These are phyloP conservation scores for Pharus latifolius DNA, from an alignment of 176 grass and related monocot species.

Conservation along the genomic window DNA sequence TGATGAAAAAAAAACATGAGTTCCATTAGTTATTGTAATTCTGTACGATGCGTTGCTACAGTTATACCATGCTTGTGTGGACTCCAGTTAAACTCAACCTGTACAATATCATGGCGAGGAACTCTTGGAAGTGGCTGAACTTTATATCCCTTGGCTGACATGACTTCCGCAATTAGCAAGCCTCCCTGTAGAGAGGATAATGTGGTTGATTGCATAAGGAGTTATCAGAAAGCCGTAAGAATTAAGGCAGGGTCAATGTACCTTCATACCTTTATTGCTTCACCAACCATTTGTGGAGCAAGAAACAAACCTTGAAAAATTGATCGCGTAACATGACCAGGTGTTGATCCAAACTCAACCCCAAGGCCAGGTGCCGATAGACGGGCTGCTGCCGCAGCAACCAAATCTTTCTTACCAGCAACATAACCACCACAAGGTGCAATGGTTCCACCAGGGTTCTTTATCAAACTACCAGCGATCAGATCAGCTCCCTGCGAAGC, in stretches of 20 bases:
- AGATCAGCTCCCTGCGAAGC: conserved; percentile 65
- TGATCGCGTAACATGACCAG: conserved; percentile 73
- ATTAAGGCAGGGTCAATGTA: neutral
- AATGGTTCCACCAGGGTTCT: conserved; percentile 89
- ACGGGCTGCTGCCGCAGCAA: conserved; percentile 65
- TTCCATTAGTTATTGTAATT: no score
- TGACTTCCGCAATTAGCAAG: conserved; percentile 83
- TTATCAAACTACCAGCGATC: conserved; percentile 92
- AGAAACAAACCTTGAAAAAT: conserved; percentile 93
- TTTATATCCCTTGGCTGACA: conserved; percentile 66
- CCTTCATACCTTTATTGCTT: conserved; percentile 63
- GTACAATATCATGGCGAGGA: conserved; percentile 76
- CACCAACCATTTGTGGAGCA: conserved; percentile 89
- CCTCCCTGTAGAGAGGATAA: conserved; percentile 47
- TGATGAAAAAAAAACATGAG: no score
- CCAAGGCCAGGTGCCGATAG: conserved; percentile 88
- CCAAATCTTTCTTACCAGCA: conserved; percentile 68
- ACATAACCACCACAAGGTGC: conserved; percentile 81
- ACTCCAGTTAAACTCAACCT: conserved; percentile 36
- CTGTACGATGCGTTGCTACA: no score
- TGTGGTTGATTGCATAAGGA: neutral
- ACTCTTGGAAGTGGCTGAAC: conserved; percentile 61
- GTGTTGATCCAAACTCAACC: conserved; percentile 72
- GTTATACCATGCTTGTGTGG: neutral
- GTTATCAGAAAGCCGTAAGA: neutral